Base-by-base conservation (phyloP, 257 asterid species). In the Dorcoceras hygrometricum region DNA sequence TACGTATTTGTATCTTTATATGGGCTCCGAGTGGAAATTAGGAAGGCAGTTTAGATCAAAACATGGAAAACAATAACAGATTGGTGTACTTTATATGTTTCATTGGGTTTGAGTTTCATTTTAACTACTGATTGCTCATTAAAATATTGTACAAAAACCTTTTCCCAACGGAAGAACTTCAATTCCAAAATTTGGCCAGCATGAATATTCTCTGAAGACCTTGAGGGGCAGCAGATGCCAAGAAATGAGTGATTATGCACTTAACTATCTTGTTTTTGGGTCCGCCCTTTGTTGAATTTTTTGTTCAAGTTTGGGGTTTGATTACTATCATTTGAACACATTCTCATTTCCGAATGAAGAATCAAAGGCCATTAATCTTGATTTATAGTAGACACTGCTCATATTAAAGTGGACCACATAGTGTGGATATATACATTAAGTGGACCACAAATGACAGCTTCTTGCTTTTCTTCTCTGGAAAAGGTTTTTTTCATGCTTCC, bases 401-500 rank as follows among this genome's bases (percentile, higher is more conserved):
- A 68, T 28, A 73, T 59, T 19, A 61, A 67, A 28, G 75, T 73
- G 85, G 89, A 79, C 87, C 87, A 84, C 77, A 59, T 66, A 73
- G 78, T 77, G 82, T 79, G 73, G 83, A 65, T 70, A 64, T 65
- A 73, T 62, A 62, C 36, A 69, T 68, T 29, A 57, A 63, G 54
- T 81, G 90, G 90, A 75, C 90, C 87, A 84, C 85, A 62, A 43
- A 76, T 81, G 71, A 69, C 76, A 63, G 57, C 62, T 64, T 62
- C 69, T 71, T 56, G 11, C 76, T 62, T 77, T 79, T 71, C 61
- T 57, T 36, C 71, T 64, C 59, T 59, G 26, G 26, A 65, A 72
- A 77, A 75, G 66, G 65, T 61, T 43, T 26, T 64, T 75, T 71
- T 76, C 78, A 82, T 68, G 75, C 85, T 77, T 57, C 63, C n/a